Base-by-base conservation (phyloP, 768 basidiomycete genomes). In the Auricularia sp. region DNA sequence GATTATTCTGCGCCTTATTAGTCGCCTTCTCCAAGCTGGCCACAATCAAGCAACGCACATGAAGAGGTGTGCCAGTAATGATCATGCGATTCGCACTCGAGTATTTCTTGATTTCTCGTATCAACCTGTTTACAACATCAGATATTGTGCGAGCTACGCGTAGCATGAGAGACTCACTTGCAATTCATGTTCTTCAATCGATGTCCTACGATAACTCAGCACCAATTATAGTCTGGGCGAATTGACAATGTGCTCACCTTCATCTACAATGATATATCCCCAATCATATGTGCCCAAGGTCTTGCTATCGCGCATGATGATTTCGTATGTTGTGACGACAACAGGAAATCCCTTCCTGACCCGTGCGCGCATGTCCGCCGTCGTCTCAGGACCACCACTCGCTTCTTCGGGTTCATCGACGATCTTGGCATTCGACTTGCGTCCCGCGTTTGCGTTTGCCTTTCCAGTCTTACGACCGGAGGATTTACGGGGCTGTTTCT, bases 231-330 rank as follows among this genome's bases (percentile, higher is more conserved):
- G 29, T 29, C 29, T 39, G 62, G 14, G n/a, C 62, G 7, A 29
- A 29, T 18, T 34, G 24, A 14, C 56, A 59, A 18, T 33, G 36
- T 59, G 10, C 33, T 33, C 11, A 34, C 56, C 93, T 75, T 96
- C 93, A 72, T 95, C 93, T 2, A 99, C 96, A 66, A 98, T 92
- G 72, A 98, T 92, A 72, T 95, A 97, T 33, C 90, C 86, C 89
- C 89, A 92, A 54, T 83, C 76, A 72, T 90, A 90, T 65, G 81
- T 81, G 58, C 78, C 75, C 63, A 89, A 81, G 69, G 87, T 82
- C 44, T 79, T 75, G 36, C 87, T 83, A 74, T 97, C 90, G 66
- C 84, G 89, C 71, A 94, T 95, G 68, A 94, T 85, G 73, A 98
- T 90, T 73, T 98, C 91, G 73, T 94, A 96, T 2, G 93, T 97